These are phyloP conservation scores for Fusarium pseudoanthophilum DNA, from an alignment of 2,329 filamentous ascomycete species.

Conservation along the genomic window DNA sequence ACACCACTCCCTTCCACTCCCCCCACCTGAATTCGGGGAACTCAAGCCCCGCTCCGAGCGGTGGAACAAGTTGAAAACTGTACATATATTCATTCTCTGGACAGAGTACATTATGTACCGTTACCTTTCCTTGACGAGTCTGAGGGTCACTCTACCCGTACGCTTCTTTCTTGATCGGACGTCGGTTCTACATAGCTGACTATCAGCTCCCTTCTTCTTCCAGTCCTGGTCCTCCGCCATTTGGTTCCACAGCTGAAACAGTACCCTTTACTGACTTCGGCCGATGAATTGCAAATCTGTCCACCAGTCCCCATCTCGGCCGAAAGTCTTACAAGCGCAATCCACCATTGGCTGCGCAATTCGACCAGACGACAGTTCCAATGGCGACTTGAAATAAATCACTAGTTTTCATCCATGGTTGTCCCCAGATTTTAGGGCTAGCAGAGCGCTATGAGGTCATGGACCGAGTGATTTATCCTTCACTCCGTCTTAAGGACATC, in stretches of 20 bases:
- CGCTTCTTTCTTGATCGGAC: neutral
- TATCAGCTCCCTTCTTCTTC: conserved; percentile 36
- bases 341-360: conserved; percentile 26
- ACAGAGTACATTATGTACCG: neutral
- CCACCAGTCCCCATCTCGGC: conserved; percentile 29
- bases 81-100: conserved; percentile 13
- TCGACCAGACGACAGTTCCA: conserved; percentile 4
- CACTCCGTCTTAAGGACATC: neutral
- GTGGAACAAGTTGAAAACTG: conserved; percentile 20
- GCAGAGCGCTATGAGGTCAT: conserved; percentile 41
- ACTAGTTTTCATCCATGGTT: conserved; percentile 16
- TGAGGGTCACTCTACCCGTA: neutral
- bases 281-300: conserved; percentile 22
- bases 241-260: conserved; percentile 34
- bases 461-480: conserved; percentile 16
- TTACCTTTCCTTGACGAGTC: neutral
- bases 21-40: conserved; percentile 24
- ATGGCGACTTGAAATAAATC: conserved; percentile 14
- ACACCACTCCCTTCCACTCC: conserved; percentile 8
- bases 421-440: conserved; percentile 41
- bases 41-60: conserved; percentile 32
- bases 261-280: conserved; percentile 12
- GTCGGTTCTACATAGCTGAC: conserved; percentile 7
- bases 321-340: conserved; percentile 9
- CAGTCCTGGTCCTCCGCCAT: conserved; percentile 26